Conservation (phyloP, 2,329 filamentous ascomycete genomes). For the Colletotrichum horii region DNA sequence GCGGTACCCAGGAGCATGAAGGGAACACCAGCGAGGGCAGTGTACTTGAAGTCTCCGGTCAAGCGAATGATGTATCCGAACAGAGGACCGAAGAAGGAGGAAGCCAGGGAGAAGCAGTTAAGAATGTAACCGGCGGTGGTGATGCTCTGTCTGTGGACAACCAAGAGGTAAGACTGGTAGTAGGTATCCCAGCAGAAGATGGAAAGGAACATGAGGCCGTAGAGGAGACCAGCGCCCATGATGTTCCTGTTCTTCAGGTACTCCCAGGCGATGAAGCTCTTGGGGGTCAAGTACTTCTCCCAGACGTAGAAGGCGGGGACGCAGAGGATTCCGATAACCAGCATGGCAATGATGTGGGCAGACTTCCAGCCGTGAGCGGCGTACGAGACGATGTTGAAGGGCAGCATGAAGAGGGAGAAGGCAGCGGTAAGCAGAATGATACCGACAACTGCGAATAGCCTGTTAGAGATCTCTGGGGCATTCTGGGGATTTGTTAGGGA, state of each 20-base stretch:
- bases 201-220: constrained; percentile 29
- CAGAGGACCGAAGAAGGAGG: constrained; percentile 39
- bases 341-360: constrained; percentile 50
- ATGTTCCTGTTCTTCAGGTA: constrained; percentile 46
- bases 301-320: constrained; percentile 50
- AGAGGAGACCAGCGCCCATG: constrained; percentile 28
- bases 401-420: constrained; percentile 59
- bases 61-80: constrained; percentile 39
- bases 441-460: constrained; percentile 40
- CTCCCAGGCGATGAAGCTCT: constrained; percentile 55
- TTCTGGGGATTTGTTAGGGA: neutral
- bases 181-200: constrained; percentile 42
- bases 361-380: constrained; percentile 47
- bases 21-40: constrained; percentile 37
- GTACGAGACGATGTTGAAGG: constrained; percentile 56
- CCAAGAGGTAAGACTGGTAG: constrained; percentile 45
- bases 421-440: constrained; percentile 53
- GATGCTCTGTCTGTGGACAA: constrained; percentile 36
- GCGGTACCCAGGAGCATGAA: constrained; percentile 32
- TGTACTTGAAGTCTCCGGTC: constrained; percentile 37
- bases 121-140: constrained; percentile 34
- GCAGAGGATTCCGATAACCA: constrained; percentile 56
- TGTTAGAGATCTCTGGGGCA: neutral
- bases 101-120: constrained; percentile 41
- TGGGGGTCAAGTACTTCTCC: constrained; percentile 57